These are phyloP conservation scores for Ramalina peruviana DNA, from an alignment of 495 filamentous ascomycete species.

Conservation along the genomic window DNA sequence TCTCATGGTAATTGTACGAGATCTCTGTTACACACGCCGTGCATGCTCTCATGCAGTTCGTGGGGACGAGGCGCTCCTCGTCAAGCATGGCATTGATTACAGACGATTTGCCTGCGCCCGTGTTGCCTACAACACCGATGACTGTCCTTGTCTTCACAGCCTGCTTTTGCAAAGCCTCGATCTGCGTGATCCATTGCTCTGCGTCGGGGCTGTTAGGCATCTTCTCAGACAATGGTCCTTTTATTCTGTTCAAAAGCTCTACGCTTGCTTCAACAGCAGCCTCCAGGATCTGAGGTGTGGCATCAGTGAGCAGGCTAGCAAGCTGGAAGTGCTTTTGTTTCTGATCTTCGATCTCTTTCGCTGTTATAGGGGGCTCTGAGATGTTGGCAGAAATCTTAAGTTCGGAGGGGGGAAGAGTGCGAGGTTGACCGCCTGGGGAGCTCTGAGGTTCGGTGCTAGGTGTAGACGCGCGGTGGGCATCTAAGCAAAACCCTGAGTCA, in stretches of 20 bases:
- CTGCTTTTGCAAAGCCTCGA: conserved; percentile 26
- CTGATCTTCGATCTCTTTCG: conserved; percentile 4
- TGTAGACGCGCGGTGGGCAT: no score
- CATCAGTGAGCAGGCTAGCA: conserved; percentile 23
- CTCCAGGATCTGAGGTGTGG: conserved; percentile 26
- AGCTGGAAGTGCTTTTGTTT: conserved; percentile 19
- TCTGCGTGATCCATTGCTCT: conserved; percentile 28
- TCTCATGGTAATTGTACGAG: conserved; percentile 39
- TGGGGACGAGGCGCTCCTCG: conserved; percentile 37
- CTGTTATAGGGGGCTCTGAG: neutral
- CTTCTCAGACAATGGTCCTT: conserved; percentile 11
- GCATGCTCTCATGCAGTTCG: conserved; percentile 49
- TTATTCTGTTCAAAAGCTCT: conserved; percentile 21
- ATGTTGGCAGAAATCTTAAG: neutral
- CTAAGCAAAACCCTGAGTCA: no score
- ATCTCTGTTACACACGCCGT: conserved; percentile 55
- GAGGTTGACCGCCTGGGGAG: neutral
- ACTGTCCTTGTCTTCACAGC: conserved; percentile 28
- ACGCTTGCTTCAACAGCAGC: conserved; percentile 24
- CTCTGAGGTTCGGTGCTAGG: neutral
- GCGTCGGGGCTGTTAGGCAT: conserved; percentile 15
- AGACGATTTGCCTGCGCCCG: conserved; percentile 45
- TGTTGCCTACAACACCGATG: conserved; percentile 44
- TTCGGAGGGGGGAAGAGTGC: neutral
- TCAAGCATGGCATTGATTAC: conserved; percentile 47